Evolutionary conservation across 257 asterid species (phyloP).

Genomic region (Salvia miltiorrhiza): DNA sequence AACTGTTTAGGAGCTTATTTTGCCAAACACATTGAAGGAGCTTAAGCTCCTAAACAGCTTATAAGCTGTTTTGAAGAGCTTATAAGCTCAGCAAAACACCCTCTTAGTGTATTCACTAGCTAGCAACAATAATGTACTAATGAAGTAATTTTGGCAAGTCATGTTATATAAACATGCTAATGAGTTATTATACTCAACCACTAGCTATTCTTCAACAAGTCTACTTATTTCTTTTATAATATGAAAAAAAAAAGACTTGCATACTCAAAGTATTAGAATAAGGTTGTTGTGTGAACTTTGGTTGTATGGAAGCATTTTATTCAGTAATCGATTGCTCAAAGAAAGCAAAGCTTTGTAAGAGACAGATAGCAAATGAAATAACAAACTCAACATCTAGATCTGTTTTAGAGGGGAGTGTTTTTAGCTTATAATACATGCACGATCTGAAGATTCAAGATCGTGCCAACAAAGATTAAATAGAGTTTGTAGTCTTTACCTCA

Average conservation of each 20-base stretch:
- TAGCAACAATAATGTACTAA: neutral
- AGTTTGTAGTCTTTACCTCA: conserved; percentile 34
- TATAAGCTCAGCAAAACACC: too few relatives aligned
- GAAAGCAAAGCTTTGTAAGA: neutral
- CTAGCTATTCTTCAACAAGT: neutral
- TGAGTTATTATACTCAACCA: neutral
- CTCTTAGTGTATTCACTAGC: neutral
- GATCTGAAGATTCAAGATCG: conserved; percentile 7
- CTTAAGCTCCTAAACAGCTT: too few relatives aligned
- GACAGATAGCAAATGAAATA: neutral
- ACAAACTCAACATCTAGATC: neutral
- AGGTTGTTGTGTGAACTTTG: neutral
- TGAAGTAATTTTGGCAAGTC: neutral
- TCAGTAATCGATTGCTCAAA: neutral
- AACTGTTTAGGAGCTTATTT: too few relatives aligned
- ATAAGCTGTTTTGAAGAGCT: too few relatives aligned
- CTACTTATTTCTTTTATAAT: neutral
- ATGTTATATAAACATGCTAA: neutral
- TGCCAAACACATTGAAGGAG: too few relatives aligned
- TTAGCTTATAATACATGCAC: conserved; percentile 11
- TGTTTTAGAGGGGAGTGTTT: neutral
- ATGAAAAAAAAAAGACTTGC: too few relatives aligned
- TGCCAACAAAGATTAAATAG: neutral
- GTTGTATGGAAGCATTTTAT: neutral
- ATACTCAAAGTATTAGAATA: too few relatives aligned